Base-by-base conservation (phyloP, 495 filamentous ascomycete species). In the Gamarada debralockiae region DNA sequence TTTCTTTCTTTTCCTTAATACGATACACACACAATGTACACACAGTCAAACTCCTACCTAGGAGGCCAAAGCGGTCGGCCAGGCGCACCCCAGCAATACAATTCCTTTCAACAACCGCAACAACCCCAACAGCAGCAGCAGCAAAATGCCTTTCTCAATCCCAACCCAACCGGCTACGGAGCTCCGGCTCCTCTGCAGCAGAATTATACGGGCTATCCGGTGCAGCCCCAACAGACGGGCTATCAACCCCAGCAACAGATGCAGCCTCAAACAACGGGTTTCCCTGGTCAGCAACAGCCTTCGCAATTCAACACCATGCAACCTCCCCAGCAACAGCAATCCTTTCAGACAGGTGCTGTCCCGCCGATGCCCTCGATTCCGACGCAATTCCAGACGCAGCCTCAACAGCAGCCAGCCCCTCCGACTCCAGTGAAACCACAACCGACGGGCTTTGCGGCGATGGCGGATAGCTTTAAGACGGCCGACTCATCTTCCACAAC, bases 401-500 rank as follows among this genome's bases (percentile, higher is more conserved):
- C 14, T 13, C 50, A 44, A 46, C 42, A 50, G 13, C 58, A 56
- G 27, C 64, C 64, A 33, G 53, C 62, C 14, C 53, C 73, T 20
- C 66, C 72, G 5, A 63, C 62, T 33, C 51, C 63, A 13, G 63
- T 65, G 41, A 84, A 87, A 68, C 85, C 86, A n/a, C 82, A 82
- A 50, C 73, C 82, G 53, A 90, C 86, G 8, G 78, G 78, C 18
- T 96, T 92, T 57, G 77, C 74, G 48, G 86, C 90, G 53, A 89
- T 96, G 70, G 89, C 91, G 24, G 83, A 90, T 61, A 95, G 88
- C 18, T 96, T 96, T 72, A 79, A 84, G 58, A 73, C 77, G 33
- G 12, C 44, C 5, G 75, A 78, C 10, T 69, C 69, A 43, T 59
- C 73, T 41, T 67, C 84, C 36, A 77, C 82, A 29, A 70, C 78